Base-by-base conservation (phyloP, 495 filamentous ascomycete genomes). In the Terfezia boudieri region DNA sequence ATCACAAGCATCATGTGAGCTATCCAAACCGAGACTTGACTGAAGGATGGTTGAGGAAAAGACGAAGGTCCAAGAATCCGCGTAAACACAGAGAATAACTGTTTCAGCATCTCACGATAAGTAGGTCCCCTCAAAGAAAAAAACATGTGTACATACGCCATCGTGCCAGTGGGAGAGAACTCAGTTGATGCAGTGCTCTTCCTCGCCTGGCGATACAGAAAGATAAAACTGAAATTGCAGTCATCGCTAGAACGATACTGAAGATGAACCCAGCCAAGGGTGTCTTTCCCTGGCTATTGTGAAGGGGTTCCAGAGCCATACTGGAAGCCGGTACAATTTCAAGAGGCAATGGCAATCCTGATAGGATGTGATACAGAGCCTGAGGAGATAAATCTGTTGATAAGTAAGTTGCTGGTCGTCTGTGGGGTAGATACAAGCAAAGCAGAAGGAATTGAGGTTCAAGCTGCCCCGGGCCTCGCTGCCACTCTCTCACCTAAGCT, bases 21-120 rank as follows among this genome's bases (percentile, higher is more conserved):
- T 65, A 50, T 65, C 59, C 49, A 65, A 58, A 5, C 63, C 63
- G 36, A 64, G 60, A 37, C 63, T 62, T 48, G 57, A 57, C 38
- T 65, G 63, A 23, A 65, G 53, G 11, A 65, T 58, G 5, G 63
- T 65, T 53, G 63, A 66, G 2, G 62, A 65, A 37, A 65, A 55
- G 22, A 65, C 57, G 53, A 65, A 65, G 16, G 58, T 8, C 63
- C 63, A 65, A 35, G 59, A 66, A 37, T 65, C 63, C 23, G 53
- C n/a, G 37, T 66, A 65, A 37, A 65, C 53, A 4, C 36, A 54
- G 20, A 65, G 48, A 37, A 65, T 59, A 37, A 65, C 63, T 65
- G 17, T 16, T 36, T 20, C 5, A 56, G 6, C 26, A 54, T 55
- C 8, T 37, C 11, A 51, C 20, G 11, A 38, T 8, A 4, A n/a